These are phyloP conservation scores for Coniochaeta sp. DNA, from an alignment of 2,329 filamentous ascomycete species.

Conservation along the genomic window DNA sequence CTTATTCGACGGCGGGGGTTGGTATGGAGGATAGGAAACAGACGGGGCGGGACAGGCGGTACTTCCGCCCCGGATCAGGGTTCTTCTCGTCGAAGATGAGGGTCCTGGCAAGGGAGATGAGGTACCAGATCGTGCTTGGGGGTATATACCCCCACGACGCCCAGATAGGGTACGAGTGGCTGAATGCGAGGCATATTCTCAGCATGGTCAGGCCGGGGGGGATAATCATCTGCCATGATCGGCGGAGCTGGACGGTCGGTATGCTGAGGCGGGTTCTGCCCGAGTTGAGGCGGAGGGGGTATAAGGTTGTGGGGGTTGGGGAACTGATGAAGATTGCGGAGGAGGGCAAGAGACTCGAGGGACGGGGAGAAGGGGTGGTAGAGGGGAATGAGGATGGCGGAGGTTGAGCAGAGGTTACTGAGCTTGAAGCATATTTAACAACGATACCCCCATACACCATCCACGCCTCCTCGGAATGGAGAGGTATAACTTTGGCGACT, in stretches of 20 bases:
- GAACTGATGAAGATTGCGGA: constrained; percentile 34
- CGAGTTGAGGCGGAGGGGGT: constrained; percentile 62
- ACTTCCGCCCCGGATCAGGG: constrained; percentile 78
- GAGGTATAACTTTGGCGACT: too few species aligned
- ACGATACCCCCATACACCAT: not conserved
- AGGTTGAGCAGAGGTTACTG: not conserved
- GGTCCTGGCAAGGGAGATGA: constrained; percentile 46
- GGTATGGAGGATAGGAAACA: not conserved
- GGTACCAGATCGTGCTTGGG: constrained; percentile 70
- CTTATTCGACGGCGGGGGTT: constrained; percentile 41
- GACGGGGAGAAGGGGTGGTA: not conserved
- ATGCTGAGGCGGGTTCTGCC: constrained; percentile 70
- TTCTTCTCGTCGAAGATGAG: constrained; percentile 72
- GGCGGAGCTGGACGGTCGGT: constrained; percentile 72
- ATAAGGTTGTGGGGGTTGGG: constrained; percentile 63
- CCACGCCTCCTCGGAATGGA: not conserved
- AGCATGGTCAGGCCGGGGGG: constrained; percentile 71
- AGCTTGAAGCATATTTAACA: not conserved
- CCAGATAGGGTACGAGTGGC: constrained; percentile 60
- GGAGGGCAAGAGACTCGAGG: constrained; percentile 28
- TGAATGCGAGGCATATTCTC: constrained; percentile 74
- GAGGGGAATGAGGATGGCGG: not conserved
- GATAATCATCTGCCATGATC: constrained; percentile 81
- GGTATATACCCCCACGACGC: constrained; percentile 86
- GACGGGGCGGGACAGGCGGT: constrained; percentile 37